phyloP scores from a whole-genome alignment of 805 yeast species.

The Cyberlindnera meyerae region DNA sequence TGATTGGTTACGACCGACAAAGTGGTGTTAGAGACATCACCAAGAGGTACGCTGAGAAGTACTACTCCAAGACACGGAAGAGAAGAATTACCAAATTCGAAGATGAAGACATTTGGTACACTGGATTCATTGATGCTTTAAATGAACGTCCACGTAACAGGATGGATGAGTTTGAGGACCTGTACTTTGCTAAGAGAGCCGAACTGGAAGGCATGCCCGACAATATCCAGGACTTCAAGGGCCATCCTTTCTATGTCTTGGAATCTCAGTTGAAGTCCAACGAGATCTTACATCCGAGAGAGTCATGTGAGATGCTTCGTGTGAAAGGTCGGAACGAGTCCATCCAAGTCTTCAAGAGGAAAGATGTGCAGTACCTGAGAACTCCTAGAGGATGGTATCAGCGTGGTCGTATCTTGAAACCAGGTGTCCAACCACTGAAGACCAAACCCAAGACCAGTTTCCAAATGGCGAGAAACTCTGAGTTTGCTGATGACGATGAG shows the following conservation, averaged over 20 bases:
- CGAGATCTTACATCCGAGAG: constrained; percentile 67
- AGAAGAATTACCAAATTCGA: constrained; percentile 61
- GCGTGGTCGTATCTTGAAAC: constrained; percentile 67
- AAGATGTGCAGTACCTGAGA: constrained; percentile 55
- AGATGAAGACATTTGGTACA: constrained; percentile 56
- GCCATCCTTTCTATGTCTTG: constrained; percentile 81
- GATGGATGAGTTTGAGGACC: constrained; percentile 45
- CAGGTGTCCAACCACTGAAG: constrained; percentile 65
- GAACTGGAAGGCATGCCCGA: constrained; percentile 84
- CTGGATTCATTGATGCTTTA: constrained; percentile 31
- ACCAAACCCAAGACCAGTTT: constrained; percentile 30
- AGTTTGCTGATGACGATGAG: constrained; percentile 24
- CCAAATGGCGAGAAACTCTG: constrained; percentile 18
- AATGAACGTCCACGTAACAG: constrained; percentile 15
- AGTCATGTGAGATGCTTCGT: constrained; percentile 69
- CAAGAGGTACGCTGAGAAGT: constrained; percentile 66
- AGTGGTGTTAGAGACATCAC: constrained; percentile 80
- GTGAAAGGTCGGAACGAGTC: constrained; percentile 38
- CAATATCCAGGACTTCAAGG: constrained; percentile 72
- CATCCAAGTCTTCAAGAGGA: constrained; percentile 63
- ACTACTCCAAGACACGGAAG: constrained; percentile 69
- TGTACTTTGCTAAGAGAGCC: constrained; percentile 58
- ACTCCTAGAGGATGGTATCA: constrained; percentile 86
- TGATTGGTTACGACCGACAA: constrained; percentile 64
- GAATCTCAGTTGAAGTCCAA: constrained; percentile 69